phyloP scores from a whole-genome alignment of 140 eudicot genomes.

The Flaveria floridana region DNA sequence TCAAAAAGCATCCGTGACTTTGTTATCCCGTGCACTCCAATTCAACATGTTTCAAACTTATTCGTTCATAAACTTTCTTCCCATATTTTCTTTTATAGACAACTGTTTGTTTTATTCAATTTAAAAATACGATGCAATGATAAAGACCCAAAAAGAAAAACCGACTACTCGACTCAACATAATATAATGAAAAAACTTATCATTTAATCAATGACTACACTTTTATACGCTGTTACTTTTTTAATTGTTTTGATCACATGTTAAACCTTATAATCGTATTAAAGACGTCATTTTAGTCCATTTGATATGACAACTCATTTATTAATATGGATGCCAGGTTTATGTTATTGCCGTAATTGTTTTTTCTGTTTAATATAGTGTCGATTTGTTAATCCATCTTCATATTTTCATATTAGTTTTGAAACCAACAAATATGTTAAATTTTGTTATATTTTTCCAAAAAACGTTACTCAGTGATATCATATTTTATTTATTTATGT shows the following conservation, averaged over 20 bases:
- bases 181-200: background rate
- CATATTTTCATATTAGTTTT: background rate
- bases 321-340: background rate
- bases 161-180: background rate
- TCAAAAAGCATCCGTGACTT: slow-evolving; percentile 29
- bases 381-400: background rate
- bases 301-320: background rate
- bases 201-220: background rate
- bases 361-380: background rate
- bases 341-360: background rate
- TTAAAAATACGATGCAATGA: background rate
- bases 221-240: background rate
- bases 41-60: slow-evolving; percentile 21
- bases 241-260: background rate
- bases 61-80: slow-evolving; percentile 22
- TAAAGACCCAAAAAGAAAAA: background rate
- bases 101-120: background rate
- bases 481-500: no score
- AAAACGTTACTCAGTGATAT: background rate
- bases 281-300: background rate
- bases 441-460: background rate
- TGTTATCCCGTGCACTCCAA: slow-evolving; percentile 30
- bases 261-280: background rate
- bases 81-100: background rate
- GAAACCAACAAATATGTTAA: no score